phyloP scores from a whole-genome alignment of 441 rosid genomes.

The Mallotus japonicus region DNA sequence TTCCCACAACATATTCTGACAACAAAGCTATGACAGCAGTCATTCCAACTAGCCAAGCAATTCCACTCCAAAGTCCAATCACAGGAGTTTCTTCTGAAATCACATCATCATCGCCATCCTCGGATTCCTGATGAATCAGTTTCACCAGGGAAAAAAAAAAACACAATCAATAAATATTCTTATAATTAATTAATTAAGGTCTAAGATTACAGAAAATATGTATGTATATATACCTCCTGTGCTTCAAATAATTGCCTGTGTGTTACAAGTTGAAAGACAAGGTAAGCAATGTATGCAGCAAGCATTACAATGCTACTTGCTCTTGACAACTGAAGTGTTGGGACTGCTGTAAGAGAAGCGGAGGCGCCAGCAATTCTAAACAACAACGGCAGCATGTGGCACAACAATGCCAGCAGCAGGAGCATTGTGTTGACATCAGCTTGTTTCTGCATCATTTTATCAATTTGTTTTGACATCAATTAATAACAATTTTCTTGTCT shows the following conservation, averaged over 20 bases:
- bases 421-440: slow-evolving; percentile 73
- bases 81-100: slow-evolving; percentile 49
- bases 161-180: background rate
- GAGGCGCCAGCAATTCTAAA: slow-evolving; percentile 39
- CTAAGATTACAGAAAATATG: background rate
- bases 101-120: slow-evolving; percentile 33
- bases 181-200: too few relatives aligned
- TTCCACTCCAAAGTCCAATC: slow-evolving; percentile 78
- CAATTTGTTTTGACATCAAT: background rate
- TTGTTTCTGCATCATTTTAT: slow-evolving; percentile 55
- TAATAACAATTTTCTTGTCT: too few relatives aligned
- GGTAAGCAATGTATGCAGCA: slow-evolving; percentile 51
- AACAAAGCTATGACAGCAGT: slow-evolving; percentile 66
- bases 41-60: slow-evolving; percentile 82
- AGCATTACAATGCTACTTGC: slow-evolving; percentile 78
- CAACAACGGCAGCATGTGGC: slow-evolving; percentile 66
- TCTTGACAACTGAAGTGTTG: slow-evolving; percentile 59
- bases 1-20: slow-evolving; percentile 78
- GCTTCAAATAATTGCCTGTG: slow-evolving; percentile 73
- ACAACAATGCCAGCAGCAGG: slow-evolving; percentile 61
- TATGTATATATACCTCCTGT: slow-evolving; percentile 31
- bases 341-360: slow-evolving; percentile 25
- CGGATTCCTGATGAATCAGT: slow-evolving; percentile 34
- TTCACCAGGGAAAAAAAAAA: background rate
- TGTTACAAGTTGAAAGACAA: slow-evolving; percentile 65